Evolutionary conservation across 257 asterid species (phyloP).

Genomic region (Datura wrightii): DNA sequence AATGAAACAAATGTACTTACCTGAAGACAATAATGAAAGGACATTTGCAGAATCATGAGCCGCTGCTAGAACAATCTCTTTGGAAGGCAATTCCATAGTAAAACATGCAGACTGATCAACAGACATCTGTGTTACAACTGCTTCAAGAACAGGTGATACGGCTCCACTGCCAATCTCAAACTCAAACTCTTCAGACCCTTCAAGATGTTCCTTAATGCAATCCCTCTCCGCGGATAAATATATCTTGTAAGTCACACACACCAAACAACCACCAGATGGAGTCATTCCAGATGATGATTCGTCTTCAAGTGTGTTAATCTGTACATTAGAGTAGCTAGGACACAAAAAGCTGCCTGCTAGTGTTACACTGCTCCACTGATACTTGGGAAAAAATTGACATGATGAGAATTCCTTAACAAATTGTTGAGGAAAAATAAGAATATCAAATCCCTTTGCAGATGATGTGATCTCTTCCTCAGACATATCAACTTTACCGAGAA

Average conservation of each 20-base stretch:
- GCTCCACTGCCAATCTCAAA: conserved; percentile 90
- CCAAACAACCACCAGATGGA: conserved; percentile 74
- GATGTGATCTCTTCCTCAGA: conserved; percentile 52
- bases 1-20: conserved; percentile 48
- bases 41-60: conserved; percentile 56
- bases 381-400: conserved; percentile 54
- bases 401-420: conserved; percentile 56
- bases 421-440: conserved; percentile 54
- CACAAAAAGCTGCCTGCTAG: conserved; percentile 30
- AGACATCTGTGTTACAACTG: conserved; percentile 69
- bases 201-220: conserved; percentile 63
- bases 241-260: conserved; percentile 64
- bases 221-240: conserved; percentile 59
- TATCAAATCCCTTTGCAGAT: conserved; percentile 57
- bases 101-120: conserved; percentile 78
- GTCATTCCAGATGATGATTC: conserved; percentile 50
- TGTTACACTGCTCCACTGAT: conserved; percentile 37
- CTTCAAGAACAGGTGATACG: conserved; percentile 69
- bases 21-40: conserved; percentile 56
- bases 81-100: conserved; percentile 64
- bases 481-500: conserved; percentile 54
- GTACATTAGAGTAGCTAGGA: conserved; percentile 33
- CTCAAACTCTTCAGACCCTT: conserved; percentile 86
- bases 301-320: conserved; percentile 34
- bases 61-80: conserved; percentile 74